Evolutionary conservation across 1,139 yeast species (phyloP).

Genomic region (Wickerhamomyces sp.): DNA sequence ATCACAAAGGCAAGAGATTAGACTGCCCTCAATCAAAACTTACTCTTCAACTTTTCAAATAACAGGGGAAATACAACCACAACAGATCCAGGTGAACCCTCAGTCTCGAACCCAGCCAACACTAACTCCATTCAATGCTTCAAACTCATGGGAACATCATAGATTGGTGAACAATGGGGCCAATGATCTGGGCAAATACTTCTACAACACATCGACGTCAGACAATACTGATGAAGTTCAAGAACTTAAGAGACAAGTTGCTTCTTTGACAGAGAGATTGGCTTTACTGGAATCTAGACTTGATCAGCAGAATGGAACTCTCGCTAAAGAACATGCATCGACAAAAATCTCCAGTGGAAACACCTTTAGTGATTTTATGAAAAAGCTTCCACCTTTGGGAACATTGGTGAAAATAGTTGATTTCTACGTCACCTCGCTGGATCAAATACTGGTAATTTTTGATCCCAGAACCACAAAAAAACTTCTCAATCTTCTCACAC

Average conservation of each 20-base stretch:
- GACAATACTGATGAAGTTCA: slow-evolving; percentile 6
- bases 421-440: slow-evolving; percentile 10
- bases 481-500: background rate
- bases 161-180: background rate
- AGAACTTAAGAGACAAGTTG: slow-evolving; percentile 10
- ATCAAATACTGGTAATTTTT: slow-evolving; percentile 12
- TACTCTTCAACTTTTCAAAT: slow-evolving; percentile 15
- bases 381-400: slow-evolving; percentile 4
- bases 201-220: background rate
- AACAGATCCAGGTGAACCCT: background rate
- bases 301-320: background rate
- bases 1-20: slow-evolving; percentile 4
- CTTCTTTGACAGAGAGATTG: slow-evolving; percentile 10
- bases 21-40: slow-evolving; percentile 14
- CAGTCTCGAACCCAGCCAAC: background rate
- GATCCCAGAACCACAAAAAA: slow-evolving; percentile 9
- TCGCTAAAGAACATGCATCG: too few relatives aligned
- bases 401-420: slow-evolving; percentile 1
- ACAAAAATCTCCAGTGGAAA: background rate
- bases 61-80: slow-evolving; percentile 1
- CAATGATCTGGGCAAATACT: background rate
- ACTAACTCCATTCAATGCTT: background rate
- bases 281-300: slow-evolving; percentile 12
- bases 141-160: background rate
- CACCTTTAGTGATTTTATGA: slow-evolving; percentile 3